Percentiles rank a stretch among this genome's conserved stretches.
These are phyloP conservation scores for Paramecium biaurelia DNA, from an alignment of 73 alveolate genomes.

Conservation along the genomic window DNA sequence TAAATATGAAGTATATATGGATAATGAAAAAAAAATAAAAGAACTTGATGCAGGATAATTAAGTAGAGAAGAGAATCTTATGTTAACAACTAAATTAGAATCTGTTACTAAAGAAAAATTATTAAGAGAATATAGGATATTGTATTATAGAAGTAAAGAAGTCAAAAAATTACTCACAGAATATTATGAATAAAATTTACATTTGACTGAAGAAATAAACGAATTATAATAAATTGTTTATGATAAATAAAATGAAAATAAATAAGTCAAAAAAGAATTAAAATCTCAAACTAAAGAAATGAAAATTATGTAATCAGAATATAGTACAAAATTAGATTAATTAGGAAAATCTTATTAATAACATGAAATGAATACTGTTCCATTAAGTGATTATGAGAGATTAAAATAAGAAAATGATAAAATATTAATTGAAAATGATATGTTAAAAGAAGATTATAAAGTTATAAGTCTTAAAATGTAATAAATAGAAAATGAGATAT, in stretches of 20 bases:
- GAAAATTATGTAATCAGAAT: neutral
- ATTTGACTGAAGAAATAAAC: neutral
- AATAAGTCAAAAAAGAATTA: neutral
- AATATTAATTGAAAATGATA: neutral
- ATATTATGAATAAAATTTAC: constrained; percentile 32
- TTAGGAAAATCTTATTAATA: neutral
- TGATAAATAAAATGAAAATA: neutral
- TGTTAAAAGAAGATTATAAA: constrained; percentile 26
- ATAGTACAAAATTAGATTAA: neutral
- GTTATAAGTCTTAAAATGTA: neutral
- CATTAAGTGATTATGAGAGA: constrained; percentile 2
- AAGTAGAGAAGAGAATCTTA: constrained; percentile 28
- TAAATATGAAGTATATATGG: neutral
- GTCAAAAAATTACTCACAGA: constrained; percentile 12
- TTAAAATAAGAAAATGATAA: neutral
- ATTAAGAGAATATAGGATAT: constrained; percentile 34
- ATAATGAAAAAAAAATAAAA: constrained; percentile 31
- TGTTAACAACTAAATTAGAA: constrained; percentile 42
- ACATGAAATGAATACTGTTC: constrained; percentile 17
- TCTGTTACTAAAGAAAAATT: constrained; percentile 23
- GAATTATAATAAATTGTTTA: neutral
- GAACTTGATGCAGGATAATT: constrained; percentile 7
- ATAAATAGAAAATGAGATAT: neutral
- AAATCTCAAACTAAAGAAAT: neutral
- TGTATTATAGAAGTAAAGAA: constrained; percentile 30